Evolutionary conservation across 768 basidiomycete species (phyloP).

Genomic region (Phlebiopsis gigantea): DNA sequence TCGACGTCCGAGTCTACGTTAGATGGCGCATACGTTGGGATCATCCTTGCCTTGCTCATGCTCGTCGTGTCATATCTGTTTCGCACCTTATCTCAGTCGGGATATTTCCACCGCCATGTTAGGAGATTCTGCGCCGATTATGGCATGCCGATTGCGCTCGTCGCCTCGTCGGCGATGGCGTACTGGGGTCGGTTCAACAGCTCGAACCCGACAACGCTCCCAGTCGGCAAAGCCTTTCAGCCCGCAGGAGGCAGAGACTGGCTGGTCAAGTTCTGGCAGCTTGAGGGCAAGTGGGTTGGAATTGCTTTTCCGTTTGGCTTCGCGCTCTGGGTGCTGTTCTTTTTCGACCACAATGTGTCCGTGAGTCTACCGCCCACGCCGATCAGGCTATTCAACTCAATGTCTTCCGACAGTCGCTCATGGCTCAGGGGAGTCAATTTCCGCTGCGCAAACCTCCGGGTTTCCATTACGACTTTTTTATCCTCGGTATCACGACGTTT

Average conservation of each 20-base stretch:
- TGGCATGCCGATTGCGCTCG: constrained; percentile 84
- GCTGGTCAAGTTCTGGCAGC: constrained; percentile 86
- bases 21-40: constrained; percentile 53
- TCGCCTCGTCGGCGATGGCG: constrained; percentile 71
- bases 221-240: constrained; percentile 62
- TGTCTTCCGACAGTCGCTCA: constrained; percentile 56
- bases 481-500: constrained; percentile 87
- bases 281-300: constrained; percentile 85
- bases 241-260: constrained; percentile 70
- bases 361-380: constrained; percentile 36
- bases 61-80: constrained; percentile 72
- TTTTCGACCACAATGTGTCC: constrained; percentile 94
- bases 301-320: constrained; percentile 88
- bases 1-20: constrained; percentile 15
- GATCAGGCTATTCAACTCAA: background rate
- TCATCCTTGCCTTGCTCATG: constrained; percentile 76
- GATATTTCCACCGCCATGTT: constrained; percentile 68
- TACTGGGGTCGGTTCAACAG: constrained; percentile 80
- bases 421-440: constrained; percentile 87
- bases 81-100: constrained; percentile 53
- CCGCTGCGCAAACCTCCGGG: constrained; percentile 88
- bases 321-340: constrained; percentile 86
- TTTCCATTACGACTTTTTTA: constrained; percentile 85
- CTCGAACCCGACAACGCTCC: constrained; percentile 59
- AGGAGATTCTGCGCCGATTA: constrained; percentile 80